A percentile compares a stretch with the other conserved stretches of the same genome.
Evolutionary conservation across 495 filamentous ascomycete species (phyloP).

Genomic region (Amorphotheca resinae): DNA sequence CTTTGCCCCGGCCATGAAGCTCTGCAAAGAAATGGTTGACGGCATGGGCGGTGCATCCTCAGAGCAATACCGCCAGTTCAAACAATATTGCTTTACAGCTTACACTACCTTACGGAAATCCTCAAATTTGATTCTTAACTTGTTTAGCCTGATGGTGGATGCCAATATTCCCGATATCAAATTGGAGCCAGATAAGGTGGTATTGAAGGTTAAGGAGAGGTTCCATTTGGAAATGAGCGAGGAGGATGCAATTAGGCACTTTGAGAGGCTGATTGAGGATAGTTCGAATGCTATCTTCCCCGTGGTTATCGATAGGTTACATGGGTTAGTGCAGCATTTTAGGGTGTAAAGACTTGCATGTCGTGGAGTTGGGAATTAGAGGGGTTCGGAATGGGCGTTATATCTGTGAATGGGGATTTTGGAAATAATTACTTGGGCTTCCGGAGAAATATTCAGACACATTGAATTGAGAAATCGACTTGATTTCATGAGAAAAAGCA

Average conservation of each 20-base stretch:
- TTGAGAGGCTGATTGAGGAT: conserved; percentile 80
- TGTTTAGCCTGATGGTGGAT: conserved; percentile 95
- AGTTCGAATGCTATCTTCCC: conserved; percentile 79
- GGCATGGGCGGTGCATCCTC: conserved; percentile 83
- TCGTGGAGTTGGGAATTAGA: not conserved
- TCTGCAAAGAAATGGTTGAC: conserved; percentile 96
- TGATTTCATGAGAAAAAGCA: no score
- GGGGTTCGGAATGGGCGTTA: not conserved
- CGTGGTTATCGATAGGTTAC: conserved; percentile 86
- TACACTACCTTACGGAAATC: conserved; percentile 85
- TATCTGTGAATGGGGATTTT: not conserved
- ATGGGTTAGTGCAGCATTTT: conserved; percentile 76
- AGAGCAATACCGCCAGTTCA: conserved; percentile 73
- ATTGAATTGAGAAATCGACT: no score
- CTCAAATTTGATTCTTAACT: conserved; percentile 82
- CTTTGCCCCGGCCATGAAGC: conserved; percentile 92
- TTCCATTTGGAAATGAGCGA: conserved; percentile 89
- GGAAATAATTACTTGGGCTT: no score
- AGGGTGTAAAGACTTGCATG: not conserved
- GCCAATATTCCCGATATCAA: conserved; percentile 93
- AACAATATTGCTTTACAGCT: conserved; percentile 90
- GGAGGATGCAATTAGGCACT: conserved; percentile 79
- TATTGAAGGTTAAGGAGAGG: conserved; percentile 85
- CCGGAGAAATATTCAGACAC: no score
- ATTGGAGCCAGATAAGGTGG: conserved; percentile 83